Base-by-base conservation (phyloP, 352 stramenopile genomes). In the Globisporangium nagaii region DNA sequence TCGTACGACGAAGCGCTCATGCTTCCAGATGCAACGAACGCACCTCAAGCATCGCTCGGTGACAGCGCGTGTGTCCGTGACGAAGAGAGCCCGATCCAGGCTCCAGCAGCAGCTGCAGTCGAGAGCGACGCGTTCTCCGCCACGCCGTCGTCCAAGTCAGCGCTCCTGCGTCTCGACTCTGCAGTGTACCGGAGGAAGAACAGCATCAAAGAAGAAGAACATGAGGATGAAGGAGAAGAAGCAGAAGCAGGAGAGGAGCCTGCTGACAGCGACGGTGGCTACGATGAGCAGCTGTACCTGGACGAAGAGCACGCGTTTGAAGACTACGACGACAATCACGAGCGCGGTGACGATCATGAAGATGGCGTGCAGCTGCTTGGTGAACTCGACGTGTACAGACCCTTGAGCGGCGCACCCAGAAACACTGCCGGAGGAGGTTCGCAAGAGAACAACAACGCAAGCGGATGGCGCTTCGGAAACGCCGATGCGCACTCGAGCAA, bases 1-100 rank as follows among this genome's bases (percentile, higher is more conserved):
- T 67, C 60, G 7, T 84, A 84, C 13, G 60, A 84, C 11, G 53
- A 77, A 51, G 71, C 71, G 6, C 45, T 75, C 20, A 75, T 71
- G 62, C 43, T 71, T 3, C 60, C 63, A n/a, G 55, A 51, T 19
- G 4, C 28, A 36, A 15, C n/a, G 15, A 28, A 49, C 6, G 35
- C 12, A n/a, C 11, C n/a, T 7, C 9, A 8, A 7, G 17, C 5
- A 35, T 17, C 17, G 7, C 41, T 2, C 10, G 15, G 13, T n/a
- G 24, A 3, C 5, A 11, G 10, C 10, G 6, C 19, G 6, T 28
- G 9, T 17, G 17, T 19, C 8, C 17, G 27, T 4, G 28, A 10
- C 7, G 20, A 24, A 22, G 11, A 31, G 32, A 2, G 17, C 4
- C 22, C 13, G 20, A 12, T 8, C 22, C 22, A 47, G 22, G 22